phyloP scores from a whole-genome alignment of 768 basidiomycete species.

The Lactifluus pinguis region DNA sequence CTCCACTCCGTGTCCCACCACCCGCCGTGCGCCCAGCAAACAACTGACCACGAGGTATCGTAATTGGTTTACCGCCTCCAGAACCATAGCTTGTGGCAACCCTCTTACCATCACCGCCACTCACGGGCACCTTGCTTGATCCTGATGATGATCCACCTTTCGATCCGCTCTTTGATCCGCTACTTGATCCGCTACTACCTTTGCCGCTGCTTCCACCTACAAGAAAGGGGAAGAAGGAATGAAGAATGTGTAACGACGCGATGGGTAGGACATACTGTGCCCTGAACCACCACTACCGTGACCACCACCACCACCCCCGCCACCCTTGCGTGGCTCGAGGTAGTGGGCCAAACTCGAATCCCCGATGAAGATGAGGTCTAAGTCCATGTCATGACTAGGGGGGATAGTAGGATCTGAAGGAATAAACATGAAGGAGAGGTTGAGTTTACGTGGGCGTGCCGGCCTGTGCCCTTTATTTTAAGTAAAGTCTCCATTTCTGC shows the following conservation, averaged over 20 bases:
- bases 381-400: neutral
- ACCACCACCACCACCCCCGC: neutral
- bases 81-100: constrained; percentile 20
- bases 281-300: neutral
- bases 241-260: neutral
- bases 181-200: neutral
- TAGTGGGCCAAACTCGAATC: neutral
- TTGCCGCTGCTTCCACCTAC: constrained; percentile 5
- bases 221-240: neutral
- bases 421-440: neutral
- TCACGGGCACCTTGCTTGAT: neutral
- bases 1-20: constrained; percentile 20
- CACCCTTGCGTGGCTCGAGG: constrained; percentile 10
- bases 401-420: neutral
- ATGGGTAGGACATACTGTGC: neutral
- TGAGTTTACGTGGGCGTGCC: neutral
- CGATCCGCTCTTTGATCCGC: too few species aligned
- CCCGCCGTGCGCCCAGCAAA: constrained; percentile 23
- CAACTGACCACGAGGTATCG: constrained; percentile 19
- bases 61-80: constrained; percentile 14
- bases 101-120: constrained; percentile 1
- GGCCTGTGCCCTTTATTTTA: neutral
- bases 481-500: too few species aligned
- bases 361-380: neutral
- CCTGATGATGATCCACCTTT: neutral